Evolutionary conservation across 1,139 yeast genomes (phyloP).

Genomic region (Candida tetrigidarum): DNA sequence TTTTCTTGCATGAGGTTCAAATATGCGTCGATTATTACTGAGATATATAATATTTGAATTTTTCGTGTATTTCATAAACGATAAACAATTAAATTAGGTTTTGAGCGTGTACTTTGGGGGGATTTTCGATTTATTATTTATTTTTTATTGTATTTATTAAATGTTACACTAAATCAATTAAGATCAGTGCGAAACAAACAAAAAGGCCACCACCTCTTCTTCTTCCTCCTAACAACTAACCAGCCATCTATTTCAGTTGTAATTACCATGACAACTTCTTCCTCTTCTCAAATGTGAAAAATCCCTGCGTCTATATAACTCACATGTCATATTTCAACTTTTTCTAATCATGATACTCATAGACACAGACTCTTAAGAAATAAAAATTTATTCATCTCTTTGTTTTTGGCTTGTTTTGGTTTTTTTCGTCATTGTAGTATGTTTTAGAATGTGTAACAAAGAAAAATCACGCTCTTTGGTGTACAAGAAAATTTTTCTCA

Average conservation of each 20-base stretch:
- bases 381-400: neutral
- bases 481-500: neutral
- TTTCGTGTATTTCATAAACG: too few species aligned
- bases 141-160: too few species aligned
- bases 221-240: neutral
- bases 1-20: neutral
- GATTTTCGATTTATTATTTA: neutral
- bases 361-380: too few species aligned
- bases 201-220: neutral
- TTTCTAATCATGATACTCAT: neutral
- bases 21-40: neutral
- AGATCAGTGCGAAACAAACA: too few species aligned
- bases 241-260: neutral
- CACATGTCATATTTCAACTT: neutral
- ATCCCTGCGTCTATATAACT: neutral
- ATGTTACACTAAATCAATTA: neutral
- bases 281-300: neutral
- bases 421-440: neutral
- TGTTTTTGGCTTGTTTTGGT: neutral
- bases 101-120: neutral
- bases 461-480: neutral
- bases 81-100: too few species aligned
- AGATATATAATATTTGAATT: too few species aligned
- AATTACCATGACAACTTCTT: neutral
- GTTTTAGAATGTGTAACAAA: constrained; percentile 1